Conservation (phyloP, 768 basidiomycete species). For the Tylopilus vinaceipallidus region DNA sequence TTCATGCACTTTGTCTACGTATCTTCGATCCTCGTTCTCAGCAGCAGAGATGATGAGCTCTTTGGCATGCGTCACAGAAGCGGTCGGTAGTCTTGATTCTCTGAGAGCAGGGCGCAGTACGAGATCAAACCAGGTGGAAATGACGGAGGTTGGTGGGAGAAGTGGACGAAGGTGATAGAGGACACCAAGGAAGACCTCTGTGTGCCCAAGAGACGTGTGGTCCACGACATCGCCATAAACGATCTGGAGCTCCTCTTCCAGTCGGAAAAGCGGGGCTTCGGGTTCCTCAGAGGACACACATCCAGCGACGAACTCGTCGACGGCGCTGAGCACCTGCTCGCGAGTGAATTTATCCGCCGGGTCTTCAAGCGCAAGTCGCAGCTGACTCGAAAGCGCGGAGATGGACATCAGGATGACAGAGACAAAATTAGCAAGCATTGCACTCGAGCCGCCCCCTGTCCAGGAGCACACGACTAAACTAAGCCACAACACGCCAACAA, state of each 20-base stretch:
- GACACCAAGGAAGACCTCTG: slow-evolving; percentile 64
- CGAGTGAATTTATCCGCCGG: slow-evolving; percentile 50
- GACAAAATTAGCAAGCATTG: slow-evolving; percentile 9
- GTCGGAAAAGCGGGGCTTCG: slow-evolving; percentile 41
- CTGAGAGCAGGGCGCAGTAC: slow-evolving; percentile 75
- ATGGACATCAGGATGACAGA: slow-evolving; percentile 29
- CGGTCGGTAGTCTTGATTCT: slow-evolving; percentile 62
- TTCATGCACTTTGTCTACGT: slow-evolving; percentile 52
- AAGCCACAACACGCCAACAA: background rate
- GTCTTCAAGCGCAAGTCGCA: slow-evolving; percentile 57
- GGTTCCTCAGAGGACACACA: slow-evolving; percentile 47
- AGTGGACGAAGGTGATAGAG: slow-evolving; percentile 62
- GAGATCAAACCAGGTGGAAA: slow-evolving; percentile 80
- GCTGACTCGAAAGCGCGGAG: slow-evolving; percentile 45
- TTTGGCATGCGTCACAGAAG: slow-evolving; percentile 63
- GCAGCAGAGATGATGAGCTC: slow-evolving; percentile 67
- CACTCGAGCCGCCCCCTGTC: background rate
- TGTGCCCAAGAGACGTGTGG: slow-evolving; percentile 59
- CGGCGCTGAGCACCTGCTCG: slow-evolving; percentile 44
- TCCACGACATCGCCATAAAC: slow-evolving; percentile 63
- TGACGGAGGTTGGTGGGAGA: slow-evolving; percentile 61
- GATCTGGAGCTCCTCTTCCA: slow-evolving; percentile 67
- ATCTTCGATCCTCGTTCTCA: slow-evolving; percentile 41
- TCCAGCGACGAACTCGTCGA: slow-evolving; percentile 57
- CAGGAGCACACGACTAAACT: slow-evolving; percentile 2